Conservation (phyloP, 2,329 filamentous ascomycete genomes). For the Ophiostoma quercus region DNA sequence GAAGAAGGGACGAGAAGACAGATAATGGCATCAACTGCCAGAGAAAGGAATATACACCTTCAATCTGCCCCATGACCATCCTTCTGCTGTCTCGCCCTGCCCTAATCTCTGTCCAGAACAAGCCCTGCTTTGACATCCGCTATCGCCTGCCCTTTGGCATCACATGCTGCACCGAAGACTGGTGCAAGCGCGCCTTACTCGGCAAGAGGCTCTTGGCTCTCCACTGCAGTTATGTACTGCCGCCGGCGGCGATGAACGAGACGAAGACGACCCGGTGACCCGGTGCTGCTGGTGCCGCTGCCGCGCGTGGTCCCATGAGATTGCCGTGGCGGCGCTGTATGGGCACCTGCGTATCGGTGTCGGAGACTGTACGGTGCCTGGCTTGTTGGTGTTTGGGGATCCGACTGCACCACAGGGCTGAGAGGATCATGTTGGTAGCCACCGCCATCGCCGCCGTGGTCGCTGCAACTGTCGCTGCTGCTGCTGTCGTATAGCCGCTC, state of each 20-base stretch:
- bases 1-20: neutral
- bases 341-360: neutral
- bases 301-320: neutral
- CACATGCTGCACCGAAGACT: no score
- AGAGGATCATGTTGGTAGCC: neutral
- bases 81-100: neutral
- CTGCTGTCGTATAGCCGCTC: neutral
- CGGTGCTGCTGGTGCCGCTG: neutral
- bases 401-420: neutral
- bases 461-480: neutral
- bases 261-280: neutral
- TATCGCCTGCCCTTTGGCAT: no score
- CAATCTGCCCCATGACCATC: neutral
- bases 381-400: neutral
- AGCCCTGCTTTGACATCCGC: neutral
- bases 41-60: neutral
- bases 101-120: neutral
- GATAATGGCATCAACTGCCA: neutral
- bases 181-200: neutral
- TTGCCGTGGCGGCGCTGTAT: neutral
- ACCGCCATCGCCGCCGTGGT: neutral
- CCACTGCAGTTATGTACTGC: neutral
- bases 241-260: neutral
- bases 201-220: neutral
- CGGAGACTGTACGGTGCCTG: neutral